Conservation (phyloP, 2,329 filamentous ascomycete species). For the Apiospora sp. region DNA sequence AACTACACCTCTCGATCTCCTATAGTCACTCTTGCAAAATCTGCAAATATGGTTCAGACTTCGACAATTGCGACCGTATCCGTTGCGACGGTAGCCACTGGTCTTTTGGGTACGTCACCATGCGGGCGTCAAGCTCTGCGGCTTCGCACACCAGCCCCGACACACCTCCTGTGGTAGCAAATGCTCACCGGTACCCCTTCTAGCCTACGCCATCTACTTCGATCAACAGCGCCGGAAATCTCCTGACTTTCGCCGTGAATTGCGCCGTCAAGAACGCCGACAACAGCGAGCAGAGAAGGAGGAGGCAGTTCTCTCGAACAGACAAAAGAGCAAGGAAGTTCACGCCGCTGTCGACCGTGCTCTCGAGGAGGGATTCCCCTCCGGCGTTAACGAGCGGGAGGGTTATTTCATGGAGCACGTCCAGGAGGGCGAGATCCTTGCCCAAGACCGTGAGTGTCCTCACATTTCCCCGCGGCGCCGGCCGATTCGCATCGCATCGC, state of each 20-base stretch:
- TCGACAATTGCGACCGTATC: conserved; percentile 67
- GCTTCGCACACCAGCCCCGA: neutral
- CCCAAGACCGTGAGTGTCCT: conserved; percentile 70
- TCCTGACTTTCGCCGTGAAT: conserved; percentile 70
- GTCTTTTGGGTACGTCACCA: conserved; percentile 61
- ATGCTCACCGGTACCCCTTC: conserved; percentile 12
- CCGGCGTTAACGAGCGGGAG: conserved; percentile 91
- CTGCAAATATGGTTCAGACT: conserved; percentile 54
- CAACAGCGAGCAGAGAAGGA: conserved; percentile 77
- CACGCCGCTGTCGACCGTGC: conserved; percentile 79
- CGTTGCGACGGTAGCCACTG: conserved; percentile 67
- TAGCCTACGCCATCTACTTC: conserved; percentile 74
- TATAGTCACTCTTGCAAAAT: neutral
- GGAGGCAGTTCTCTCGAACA: conserved; percentile 70
- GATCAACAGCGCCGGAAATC: conserved; percentile 71
- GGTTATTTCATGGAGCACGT: conserved; percentile 97
- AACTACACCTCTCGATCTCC: neutral
- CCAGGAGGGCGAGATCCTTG: conserved; percentile 84
- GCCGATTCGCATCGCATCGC: neutral
- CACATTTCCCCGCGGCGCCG: conserved; percentile 16
- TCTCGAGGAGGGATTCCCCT: conserved; percentile 90
- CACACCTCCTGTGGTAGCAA: conserved; percentile 21
- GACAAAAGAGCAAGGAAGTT: conserved; percentile 76
- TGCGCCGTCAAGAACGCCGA: conserved; percentile 79
- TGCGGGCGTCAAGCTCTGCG: conserved; percentile 26